Base-by-base conservation (phyloP, 805 yeast species). In the Yarrowia divulgata region DNA sequence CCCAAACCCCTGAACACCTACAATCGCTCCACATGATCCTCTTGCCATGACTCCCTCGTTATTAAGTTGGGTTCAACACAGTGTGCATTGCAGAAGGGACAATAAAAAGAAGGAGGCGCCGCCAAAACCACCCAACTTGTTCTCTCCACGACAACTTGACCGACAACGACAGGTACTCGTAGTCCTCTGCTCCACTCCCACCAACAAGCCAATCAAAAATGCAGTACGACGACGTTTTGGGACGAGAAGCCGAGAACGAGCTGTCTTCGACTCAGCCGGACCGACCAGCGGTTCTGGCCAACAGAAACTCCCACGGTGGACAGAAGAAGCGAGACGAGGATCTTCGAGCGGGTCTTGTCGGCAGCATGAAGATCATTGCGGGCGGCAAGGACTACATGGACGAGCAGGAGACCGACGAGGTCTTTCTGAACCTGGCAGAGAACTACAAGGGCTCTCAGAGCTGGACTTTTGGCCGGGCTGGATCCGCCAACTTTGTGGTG, bases 391-490 rank as follows among this genome's bases (percentile, higher is more conserved):
- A 54, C 60, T 54, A 57, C 23, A 35, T 57, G 40, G 48, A 40
- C 37, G 48, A 40, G 18, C 48, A 57, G 39, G 63, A 40, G 37
- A 35, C 37, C 9, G 57, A 48, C 14, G 52, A 45, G 16, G 43
- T 45, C 19, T 37, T 62, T 34, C 14, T 46, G 35, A 62, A 46
- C 29, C 37, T 62, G 12, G n/a, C 67, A 0, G 45, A 62, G 0
- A 16, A 45, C 45, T 45, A 62, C 37, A 48, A 37, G 23, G 67
- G 55, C 16, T 48, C 67, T 12, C 68, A 63, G 29, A 63, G 45
- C 40, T 66, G 69, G 69, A 52, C 63, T 1, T 66, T 66, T 52
- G 69, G 69, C 6, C 50, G 69, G 18, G 62, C 69, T 14, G 49
- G 43, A 18, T 29, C 42, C 1, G 50, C 62, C 42, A 63, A 66